Conservation (phyloP, 352 stramenopile genomes). For the Phytophthora foliorum region DNA sequence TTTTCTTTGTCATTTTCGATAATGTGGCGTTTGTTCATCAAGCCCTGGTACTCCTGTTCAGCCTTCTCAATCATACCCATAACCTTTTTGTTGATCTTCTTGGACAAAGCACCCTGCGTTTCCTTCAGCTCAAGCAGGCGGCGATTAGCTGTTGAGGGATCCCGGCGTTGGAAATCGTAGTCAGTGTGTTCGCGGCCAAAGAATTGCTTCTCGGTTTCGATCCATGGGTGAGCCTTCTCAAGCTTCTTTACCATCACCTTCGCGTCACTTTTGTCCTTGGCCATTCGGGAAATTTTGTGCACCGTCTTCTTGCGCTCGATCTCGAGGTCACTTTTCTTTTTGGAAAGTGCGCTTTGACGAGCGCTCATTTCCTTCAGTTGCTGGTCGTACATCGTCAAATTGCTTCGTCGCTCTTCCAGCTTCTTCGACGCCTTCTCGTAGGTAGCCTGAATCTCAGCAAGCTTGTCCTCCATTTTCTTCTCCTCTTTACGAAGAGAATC, state of each 20-base stretch:
- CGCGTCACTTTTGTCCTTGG: conserved; percentile 94
- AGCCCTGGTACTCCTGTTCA: conserved; percentile 98
- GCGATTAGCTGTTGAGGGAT: conserved; percentile 88
- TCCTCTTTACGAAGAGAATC: conserved; percentile 68
- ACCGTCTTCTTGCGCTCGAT: conserved; percentile 97
- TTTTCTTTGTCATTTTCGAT: conserved; percentile 99
- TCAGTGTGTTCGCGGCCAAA: conserved; percentile 98
- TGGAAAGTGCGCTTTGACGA: conserved; percentile 82
- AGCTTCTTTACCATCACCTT: conserved; percentile 93
- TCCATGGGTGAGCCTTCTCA: conserved; percentile 97
- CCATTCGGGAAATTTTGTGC: conserved; percentile 92
- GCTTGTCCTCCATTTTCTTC: conserved; percentile 76
- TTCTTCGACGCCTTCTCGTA: conserved; percentile 71
- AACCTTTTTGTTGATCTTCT: conserved; percentile 99
- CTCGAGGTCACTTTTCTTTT: conserved; percentile 90
- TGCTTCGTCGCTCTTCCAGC: conserved; percentile 72
- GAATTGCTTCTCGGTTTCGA: conserved; percentile 97
- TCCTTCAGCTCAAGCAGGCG: conserved; percentile 93
- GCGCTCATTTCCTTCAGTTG: conserved; percentile 92
- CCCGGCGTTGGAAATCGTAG: conserved; percentile 97
- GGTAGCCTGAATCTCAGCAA: conserved; percentile 69
- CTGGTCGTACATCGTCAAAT: conserved; percentile 90
- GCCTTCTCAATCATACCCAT: conserved; percentile 99
- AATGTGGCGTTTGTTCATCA: conserved; percentile 98
- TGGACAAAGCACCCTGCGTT: conserved; percentile 94